phyloP scores from a whole-genome alignment of 148 eudicot genomes.

The Cornus florida region DNA sequence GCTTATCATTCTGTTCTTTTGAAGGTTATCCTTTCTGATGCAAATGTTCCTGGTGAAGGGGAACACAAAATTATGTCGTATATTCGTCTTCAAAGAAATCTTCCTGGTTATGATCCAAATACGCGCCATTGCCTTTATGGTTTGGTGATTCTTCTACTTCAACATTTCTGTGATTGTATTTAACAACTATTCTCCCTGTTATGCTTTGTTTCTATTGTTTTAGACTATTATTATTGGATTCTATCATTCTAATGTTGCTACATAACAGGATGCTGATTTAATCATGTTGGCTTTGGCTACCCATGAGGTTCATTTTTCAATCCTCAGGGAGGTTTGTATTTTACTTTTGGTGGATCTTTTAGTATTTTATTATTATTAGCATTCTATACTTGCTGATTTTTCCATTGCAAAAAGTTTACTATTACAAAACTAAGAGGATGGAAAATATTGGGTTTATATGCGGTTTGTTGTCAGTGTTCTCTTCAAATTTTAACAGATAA shows the following conservation, averaged over 20 bases:
- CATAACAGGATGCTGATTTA: conserved; percentile 80
- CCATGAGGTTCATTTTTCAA: conserved; percentile 96
- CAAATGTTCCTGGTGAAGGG: conserved; percentile 99
- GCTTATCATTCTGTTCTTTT: conserved; percentile 18
- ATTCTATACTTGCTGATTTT: not conserved
- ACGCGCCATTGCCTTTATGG: conserved; percentile 95
- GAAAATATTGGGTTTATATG: not conserved
- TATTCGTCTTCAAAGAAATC: conserved; percentile 96
- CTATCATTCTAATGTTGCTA: conserved; percentile 1
- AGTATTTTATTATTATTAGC: not conserved
- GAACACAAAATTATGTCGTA: conserved; percentile 98
- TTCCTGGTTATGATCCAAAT: conserved; percentile 94
- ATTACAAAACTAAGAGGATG: not conserved
- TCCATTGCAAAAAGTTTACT: not conserved
- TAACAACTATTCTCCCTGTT: not conserved
- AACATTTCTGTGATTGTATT: not conserved
- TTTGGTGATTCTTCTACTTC: conserved; percentile 57
- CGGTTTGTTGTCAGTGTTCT: not conserved
- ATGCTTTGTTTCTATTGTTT: not conserved
- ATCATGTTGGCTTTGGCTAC: conserved; percentile 95
- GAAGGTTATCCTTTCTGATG: conserved; percentile 98
- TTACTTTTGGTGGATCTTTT: not conserved
- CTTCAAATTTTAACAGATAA: not conserved
- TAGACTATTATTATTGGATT: not conserved
- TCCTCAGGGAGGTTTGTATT: conserved; percentile 78